Conservation (phyloP, 768 basidiomycete species). For the Multifurca ochricompacta region DNA sequence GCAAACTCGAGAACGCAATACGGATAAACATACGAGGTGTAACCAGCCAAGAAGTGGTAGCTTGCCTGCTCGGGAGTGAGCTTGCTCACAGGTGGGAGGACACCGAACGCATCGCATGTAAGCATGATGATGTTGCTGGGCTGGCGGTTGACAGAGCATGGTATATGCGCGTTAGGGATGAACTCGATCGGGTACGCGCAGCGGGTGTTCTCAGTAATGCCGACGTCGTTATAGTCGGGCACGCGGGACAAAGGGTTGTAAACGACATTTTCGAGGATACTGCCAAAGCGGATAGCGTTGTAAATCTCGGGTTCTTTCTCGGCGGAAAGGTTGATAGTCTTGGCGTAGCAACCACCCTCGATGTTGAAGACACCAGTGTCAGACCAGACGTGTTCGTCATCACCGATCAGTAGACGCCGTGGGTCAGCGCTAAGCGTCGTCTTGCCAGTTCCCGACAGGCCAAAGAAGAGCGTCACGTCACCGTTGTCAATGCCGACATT, state of each 20-base stretch:
- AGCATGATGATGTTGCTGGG: conserved; percentile 95
- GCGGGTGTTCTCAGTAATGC: conserved; percentile 98
- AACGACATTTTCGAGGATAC: conserved; percentile 98
- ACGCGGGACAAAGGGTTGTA: conserved; percentile 77
- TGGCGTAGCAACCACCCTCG: conserved; percentile 99
- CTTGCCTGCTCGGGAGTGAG: conserved; percentile 91
- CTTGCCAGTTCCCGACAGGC: conserved; percentile 96
- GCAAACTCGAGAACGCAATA: not conserved
- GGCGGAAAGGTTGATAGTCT: conserved; percentile 91
- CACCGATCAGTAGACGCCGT: conserved; percentile 87
- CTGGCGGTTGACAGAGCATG: conserved; percentile 79
- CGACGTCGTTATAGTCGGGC: conserved; percentile 93
- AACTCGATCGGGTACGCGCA: conserved; percentile 99
- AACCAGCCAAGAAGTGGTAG: conserved; percentile 97
- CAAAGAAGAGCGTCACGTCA: conserved; percentile 98
- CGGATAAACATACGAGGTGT: conserved; percentile 66
- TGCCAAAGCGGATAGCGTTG: conserved; percentile 90
- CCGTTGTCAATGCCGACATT: conserved; percentile 85
- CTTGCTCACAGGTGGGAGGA: conserved; percentile 91
- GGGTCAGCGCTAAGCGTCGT: conserved; percentile 98
- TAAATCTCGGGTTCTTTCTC: conserved; percentile 99
- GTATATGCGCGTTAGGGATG: conserved; percentile 93
- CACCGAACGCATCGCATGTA: conserved; percentile 97
- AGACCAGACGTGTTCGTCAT: conserved; percentile 99
- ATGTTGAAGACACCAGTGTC: conserved; percentile 99